Evolutionary conservation across 2,329 filamentous ascomycete genomes (phyloP), one percentile per base, ranked within the genome.

Genomic region (Claviceps capensis): DNA sequence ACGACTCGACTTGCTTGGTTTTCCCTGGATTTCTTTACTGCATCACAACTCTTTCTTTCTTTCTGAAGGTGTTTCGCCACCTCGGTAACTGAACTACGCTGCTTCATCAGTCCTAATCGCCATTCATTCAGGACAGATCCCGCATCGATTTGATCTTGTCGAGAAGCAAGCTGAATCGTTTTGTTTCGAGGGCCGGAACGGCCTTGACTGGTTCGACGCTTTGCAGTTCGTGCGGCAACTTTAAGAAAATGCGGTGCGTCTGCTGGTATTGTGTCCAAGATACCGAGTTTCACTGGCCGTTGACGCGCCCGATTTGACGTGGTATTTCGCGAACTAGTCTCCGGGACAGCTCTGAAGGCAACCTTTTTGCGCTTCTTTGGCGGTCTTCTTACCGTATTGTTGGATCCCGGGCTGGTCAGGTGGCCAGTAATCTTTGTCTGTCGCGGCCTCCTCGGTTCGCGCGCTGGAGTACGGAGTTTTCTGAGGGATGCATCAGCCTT

Each of bases 81-180:
- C 26, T 56, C 54, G 36, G 65, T 63, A 11, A 70, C 65, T 3
- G 63, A 62, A 34, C 54, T 53, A 30, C 68, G 69, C 46, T 72
- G 75, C 34, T 66, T 65, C 16, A 80, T 78, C 17, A 65, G 69
- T 4, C 77, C 78, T n/a, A 61, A 63, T 58, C 67, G 77, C 81
- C 81, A 85, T 49, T 75, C 67, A 40, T 69, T 66, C 22, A 85
- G 63, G 9, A 77, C 68, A 7, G 70, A 70, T 9, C 72, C 65
- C 1, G 73, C 79, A 60, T 83, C 81, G 17, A 79, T 56, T 54
- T 82, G 79, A 59, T 84, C 81, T 56, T 69, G 68, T n/a, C 78
- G 73, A 34, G 72, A 81, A 22, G 77, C 78, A n/a, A 85, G 67
- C 52, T 74, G 72, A 54, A 85, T 80, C n/a, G 68, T 62, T 59